These are phyloP conservation scores for Scutellaria minor DNA, from an alignment of 257 asterid genomes.

Conservation along the genomic window DNA sequence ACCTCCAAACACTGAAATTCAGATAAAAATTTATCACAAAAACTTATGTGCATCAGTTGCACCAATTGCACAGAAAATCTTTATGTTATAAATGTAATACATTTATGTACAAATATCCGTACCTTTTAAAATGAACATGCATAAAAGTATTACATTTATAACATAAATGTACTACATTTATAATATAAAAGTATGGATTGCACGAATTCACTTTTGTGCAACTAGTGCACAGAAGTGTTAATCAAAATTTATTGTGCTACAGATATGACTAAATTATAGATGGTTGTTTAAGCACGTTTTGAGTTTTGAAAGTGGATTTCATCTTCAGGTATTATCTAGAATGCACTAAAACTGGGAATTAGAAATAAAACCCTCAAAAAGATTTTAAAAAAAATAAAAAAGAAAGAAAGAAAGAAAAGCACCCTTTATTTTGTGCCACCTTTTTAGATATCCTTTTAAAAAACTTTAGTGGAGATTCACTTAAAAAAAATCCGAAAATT, in stretches of 20 bases:
- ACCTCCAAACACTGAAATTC: not conserved
- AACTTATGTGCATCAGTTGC: no score
- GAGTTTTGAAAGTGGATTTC: constrained; percentile 29
- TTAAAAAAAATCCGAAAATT: constrained; percentile 22
- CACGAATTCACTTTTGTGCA: no score
- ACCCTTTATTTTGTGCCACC: constrained; percentile 26
- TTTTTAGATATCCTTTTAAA: not conserved
- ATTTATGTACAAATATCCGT: no score
- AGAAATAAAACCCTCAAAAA: no score
- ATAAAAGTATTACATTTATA: no score
- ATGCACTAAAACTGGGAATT: constrained; percentile 22
- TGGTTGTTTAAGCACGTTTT: constrained; percentile 10
- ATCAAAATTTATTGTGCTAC: not conserved
- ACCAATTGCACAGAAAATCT: no score
- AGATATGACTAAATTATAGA: not conserved
- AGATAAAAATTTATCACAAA: not conserved
- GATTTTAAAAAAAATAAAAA: no score
- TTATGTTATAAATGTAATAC: no score
- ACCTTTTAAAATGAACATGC: no score
- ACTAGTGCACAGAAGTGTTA: no score
- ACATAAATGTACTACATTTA: no score
- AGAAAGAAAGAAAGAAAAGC: constrained; percentile 14
- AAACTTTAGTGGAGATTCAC: constrained; percentile 28
- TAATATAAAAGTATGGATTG: no score
- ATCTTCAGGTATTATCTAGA: constrained; percentile 19